Conservation (phyloP, 352 stramenopile species). For the Pythium phragmiticola region DNA sequence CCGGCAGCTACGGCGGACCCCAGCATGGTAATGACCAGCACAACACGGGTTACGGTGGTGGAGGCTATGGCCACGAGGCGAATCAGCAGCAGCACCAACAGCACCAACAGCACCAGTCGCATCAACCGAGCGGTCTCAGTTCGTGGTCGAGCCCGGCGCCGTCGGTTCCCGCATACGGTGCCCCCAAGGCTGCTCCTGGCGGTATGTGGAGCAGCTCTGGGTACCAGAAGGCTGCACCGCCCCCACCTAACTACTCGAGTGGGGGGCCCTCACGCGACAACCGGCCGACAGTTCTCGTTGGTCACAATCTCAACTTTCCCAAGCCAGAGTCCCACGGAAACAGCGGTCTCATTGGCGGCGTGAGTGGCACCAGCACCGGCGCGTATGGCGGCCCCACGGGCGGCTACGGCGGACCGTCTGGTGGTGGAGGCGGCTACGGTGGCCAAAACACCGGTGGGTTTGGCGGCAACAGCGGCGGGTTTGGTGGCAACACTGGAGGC, state of each 20-base stretch:
- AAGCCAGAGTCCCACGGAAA: conserved; percentile 52
- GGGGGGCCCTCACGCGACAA: conserved; percentile 61
- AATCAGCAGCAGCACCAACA: conserved; percentile 21
- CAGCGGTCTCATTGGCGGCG: conserved; percentile 42
- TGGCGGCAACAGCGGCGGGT: conserved; percentile 21
- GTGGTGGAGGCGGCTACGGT: conserved; percentile 30
- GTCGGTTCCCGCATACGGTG: conserved; percentile 29
- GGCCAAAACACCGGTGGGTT: conserved; percentile 27
- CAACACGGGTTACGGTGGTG: conserved; percentile 27
- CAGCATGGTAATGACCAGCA: conserved; percentile 29
- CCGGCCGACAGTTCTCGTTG: conserved; percentile 79
- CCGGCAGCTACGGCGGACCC: conserved; percentile 26
- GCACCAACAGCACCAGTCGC: conserved; percentile 12
- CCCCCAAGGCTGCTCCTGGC: conserved; percentile 37
- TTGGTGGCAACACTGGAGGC: conserved; percentile 17
- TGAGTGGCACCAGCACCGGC: conserved; percentile 33
- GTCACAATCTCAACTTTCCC: conserved; percentile 72
- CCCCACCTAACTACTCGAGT: conserved; percentile 43
- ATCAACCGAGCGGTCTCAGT: conserved; percentile 40
- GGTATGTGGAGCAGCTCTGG: conserved; percentile 81
- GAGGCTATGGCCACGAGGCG: conserved; percentile 27
- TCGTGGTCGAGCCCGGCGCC: conserved; percentile 47
- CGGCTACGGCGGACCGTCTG: conserved; percentile 34
- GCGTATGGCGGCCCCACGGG: conserved; percentile 35
- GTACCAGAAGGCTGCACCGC: conserved; percentile 66